Percentiles rank a stretch among this genome's conserved stretches.
These are phyloP conservation scores for Pezizomycotina sp. DNA, from an alignment of 2,329 filamentous ascomycete genomes.

Conservation along the genomic window DNA sequence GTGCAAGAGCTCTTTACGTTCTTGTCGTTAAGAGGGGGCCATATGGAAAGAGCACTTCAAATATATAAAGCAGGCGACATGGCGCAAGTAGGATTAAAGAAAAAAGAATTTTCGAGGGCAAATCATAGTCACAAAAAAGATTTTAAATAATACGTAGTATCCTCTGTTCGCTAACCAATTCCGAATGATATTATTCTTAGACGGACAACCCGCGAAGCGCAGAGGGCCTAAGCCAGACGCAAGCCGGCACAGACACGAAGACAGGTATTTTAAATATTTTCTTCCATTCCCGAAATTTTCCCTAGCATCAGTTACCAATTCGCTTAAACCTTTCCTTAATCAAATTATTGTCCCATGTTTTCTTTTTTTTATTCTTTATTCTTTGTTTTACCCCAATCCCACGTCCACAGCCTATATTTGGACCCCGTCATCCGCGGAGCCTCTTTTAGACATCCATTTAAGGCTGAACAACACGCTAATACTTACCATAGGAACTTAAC, in stretches of 20 bases:
- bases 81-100: too few species aligned
- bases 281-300: constrained; percentile 1
- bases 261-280: constrained; percentile 48
- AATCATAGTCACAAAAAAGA: too few species aligned
- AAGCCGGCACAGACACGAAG: constrained; percentile 82
- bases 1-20: too few species aligned
- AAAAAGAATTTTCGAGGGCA: too few species aligned
- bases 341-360: background rate
- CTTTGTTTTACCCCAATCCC: background rate
- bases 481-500: constrained; percentile 17
- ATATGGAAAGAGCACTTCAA: too few species aligned
- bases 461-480: too few species aligned
- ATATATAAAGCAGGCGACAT: too few species aligned
- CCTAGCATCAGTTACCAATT: constrained; percentile 8
- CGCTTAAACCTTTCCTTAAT: background rate
- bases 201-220: constrained; percentile 73
- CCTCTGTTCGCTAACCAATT: too few species aligned
- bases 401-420: constrained; percentile 8
- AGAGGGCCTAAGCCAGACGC: constrained; percentile 89
- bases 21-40: too few species aligned
- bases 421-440: too few species aligned
- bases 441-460: too few species aligned
- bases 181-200: constrained; percentile 35
- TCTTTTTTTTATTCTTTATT: background rate
- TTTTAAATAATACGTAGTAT: too few species aligned